phyloP scores from a whole-genome alignment of 75 land plant species.

The Sequoia sempervirens region DNA sequence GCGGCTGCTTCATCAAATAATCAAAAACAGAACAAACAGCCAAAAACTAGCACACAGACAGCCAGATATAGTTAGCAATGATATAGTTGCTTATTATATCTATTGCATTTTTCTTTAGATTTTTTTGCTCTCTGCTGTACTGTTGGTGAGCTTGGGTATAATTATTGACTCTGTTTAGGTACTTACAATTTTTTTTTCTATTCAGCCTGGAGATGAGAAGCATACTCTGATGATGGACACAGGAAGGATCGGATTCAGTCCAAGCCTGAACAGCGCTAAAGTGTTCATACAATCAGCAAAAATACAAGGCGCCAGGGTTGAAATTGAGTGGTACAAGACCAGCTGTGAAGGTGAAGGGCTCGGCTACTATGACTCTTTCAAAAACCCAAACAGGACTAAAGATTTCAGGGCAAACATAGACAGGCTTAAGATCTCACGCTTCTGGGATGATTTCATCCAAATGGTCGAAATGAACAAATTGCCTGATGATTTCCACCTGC shows the following conservation, averaged over 20 bases:
- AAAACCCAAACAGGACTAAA: constrained; percentile 13
- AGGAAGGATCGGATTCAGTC: neutral
- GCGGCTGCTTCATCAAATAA: too few relatives aligned
- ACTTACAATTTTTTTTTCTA: too few relatives aligned
- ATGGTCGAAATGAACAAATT: constrained; percentile 40
- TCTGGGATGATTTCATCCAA: constrained; percentile 42
- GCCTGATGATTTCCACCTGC: constrained; percentile 36
- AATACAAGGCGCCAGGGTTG: constrained; percentile 12
- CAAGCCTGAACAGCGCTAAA: neutral
- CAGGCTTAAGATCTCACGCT: constrained; percentile 30
- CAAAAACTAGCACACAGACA: too few relatives aligned
- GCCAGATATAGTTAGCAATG: too few relatives aligned
- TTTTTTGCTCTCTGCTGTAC: too few relatives aligned
- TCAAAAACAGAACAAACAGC: too few relatives aligned
- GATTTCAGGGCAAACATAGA: constrained; percentile 30
- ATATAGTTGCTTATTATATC: too few relatives aligned
- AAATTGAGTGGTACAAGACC: constrained; percentile 61
- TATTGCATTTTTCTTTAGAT: too few relatives aligned
- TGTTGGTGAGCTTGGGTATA: too few relatives aligned
- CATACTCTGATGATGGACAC: neutral
- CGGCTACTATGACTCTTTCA: constrained; percentile 59
- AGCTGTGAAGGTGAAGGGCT: constrained; percentile 28
- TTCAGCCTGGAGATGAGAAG: neutral
- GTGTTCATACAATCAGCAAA: neutral
- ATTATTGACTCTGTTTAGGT: too few relatives aligned